Conservation (phyloP, 208 protist genomes). For the Acanthamoeba sp. region DNA sequence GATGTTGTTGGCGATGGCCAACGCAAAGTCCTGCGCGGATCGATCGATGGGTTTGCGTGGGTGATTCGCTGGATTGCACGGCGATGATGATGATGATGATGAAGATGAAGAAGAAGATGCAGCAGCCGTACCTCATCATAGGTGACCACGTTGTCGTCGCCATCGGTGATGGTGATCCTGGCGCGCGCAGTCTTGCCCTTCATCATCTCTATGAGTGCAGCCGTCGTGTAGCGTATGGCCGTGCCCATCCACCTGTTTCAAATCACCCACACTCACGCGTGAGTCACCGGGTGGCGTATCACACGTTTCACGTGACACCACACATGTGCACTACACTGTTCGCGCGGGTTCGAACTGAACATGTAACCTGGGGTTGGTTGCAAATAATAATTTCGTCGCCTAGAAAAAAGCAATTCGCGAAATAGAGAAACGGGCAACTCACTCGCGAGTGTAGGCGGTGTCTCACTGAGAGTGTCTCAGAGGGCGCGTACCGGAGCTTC, state of each 20-base stretch:
- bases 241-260: constrained; percentile 23
- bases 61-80: no score
- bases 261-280: no score
- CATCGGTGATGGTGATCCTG: not conserved
- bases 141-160: constrained; percentile 25
- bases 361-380: no score
- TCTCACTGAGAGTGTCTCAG: no score
- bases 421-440: no score
- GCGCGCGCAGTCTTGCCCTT: constrained; percentile 25
- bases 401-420: not conserved
- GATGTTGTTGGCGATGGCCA: constrained; percentile 72
- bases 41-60: not conserved
- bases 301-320: no score
- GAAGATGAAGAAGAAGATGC: not conserved
- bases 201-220: constrained; percentile 34
- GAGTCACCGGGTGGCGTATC: no score
- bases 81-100: constrained; percentile 51
- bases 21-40: constrained; percentile 34
- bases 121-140: constrained; percentile 28
- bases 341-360: no score
- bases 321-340: no score
- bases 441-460: no score
- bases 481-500: not conserved
- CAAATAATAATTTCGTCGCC: no score
- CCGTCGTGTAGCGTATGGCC: constrained; percentile 18